These are phyloP conservation scores for Suillus fuscotomentosus DNA, from an alignment of 768 basidiomycete genomes.

Conservation along the genomic window DNA sequence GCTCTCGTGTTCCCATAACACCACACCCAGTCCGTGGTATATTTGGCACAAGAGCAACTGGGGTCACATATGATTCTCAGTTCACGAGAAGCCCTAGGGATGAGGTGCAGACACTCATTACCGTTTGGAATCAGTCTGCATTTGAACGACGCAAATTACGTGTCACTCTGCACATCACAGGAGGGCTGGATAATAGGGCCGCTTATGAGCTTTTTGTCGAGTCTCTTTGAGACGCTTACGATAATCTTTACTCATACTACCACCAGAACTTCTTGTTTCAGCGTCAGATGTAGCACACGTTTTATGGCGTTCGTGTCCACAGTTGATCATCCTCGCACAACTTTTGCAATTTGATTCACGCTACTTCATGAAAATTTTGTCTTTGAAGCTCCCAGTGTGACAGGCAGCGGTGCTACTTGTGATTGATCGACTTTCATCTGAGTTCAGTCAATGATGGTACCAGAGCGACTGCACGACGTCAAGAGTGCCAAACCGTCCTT, in stretches of 20 bases:
- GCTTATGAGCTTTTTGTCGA: constrained; percentile 22
- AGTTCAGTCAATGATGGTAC: background rate
- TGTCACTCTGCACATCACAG: constrained; percentile 15
- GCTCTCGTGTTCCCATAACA: constrained; percentile 19
- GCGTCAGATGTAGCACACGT: background rate
- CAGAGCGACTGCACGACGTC: background rate
- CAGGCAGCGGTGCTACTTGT: background rate
- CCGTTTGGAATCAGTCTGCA: constrained; percentile 31
- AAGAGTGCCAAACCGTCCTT: background rate
- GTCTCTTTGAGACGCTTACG: constrained; percentile 18
- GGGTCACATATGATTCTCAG: constrained; percentile 17
- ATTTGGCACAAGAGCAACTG: constrained; percentile 14
- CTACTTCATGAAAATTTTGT: background rate
- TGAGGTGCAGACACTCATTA: constrained; percentile 25
- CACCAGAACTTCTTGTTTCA: background rate
- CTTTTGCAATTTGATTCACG: background rate
- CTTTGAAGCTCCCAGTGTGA: background rate
- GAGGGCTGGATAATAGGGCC: constrained; percentile 6
- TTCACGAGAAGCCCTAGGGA: constrained; percentile 18
- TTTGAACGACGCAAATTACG: constrained; percentile 30
- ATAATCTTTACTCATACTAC: background rate
- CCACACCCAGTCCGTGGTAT: constrained; percentile 14
- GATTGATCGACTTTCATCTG: background rate
- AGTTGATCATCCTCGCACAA: background rate
- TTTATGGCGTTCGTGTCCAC: background rate